phyloP scores from a whole-genome alignment of 768 basidiomycete genomes.

The Krasilnikovozyma curviuscula region DNA sequence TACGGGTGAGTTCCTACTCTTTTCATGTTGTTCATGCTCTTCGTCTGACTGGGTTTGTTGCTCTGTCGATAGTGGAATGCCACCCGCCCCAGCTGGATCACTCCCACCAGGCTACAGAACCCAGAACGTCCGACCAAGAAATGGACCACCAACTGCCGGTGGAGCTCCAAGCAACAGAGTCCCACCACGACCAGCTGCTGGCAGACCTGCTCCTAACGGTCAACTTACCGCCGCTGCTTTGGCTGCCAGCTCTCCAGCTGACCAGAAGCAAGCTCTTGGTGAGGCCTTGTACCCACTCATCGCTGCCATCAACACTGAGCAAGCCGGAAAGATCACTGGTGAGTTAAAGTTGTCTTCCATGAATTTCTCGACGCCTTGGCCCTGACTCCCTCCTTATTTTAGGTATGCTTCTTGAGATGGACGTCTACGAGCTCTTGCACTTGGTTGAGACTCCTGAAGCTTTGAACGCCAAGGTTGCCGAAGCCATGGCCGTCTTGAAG shows the following conservation, averaged over 20 bases:
- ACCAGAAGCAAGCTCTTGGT: constrained; percentile 98
- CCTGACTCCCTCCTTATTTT: constrained; percentile 1
- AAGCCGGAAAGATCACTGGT: constrained; percentile 96
- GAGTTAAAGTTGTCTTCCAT: too few species aligned
- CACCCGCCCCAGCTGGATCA: constrained; percentile 8
- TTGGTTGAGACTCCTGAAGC: constrained; percentile 65
- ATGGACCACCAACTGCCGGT: constrained; percentile 21
- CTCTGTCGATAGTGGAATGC: constrained; percentile 8
- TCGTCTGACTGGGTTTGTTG: too few species aligned
- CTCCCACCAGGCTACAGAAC: constrained; percentile 11
- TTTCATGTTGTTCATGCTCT: background rate
- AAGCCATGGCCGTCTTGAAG: constrained; percentile 72
- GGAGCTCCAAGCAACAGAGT: constrained; percentile 15
- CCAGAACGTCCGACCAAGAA: constrained; percentile 31
- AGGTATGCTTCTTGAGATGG: constrained; percentile 92
- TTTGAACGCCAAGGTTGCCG: constrained; percentile 72
- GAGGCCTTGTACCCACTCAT: constrained; percentile 92
- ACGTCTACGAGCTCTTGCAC: constrained; percentile 58
- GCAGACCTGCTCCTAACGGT: constrained; percentile 35
- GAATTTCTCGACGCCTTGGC: background rate
- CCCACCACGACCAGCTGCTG: constrained; percentile 24
- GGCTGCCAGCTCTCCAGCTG: constrained; percentile 42
- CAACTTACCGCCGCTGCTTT: constrained; percentile 45
- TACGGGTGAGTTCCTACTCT: constrained; percentile 1
- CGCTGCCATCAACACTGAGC: constrained; percentile 50